Evolutionary conservation across 768 basidiomycete genomes (phyloP).

Genomic region (Pleurotus tuber-regium): DNA sequence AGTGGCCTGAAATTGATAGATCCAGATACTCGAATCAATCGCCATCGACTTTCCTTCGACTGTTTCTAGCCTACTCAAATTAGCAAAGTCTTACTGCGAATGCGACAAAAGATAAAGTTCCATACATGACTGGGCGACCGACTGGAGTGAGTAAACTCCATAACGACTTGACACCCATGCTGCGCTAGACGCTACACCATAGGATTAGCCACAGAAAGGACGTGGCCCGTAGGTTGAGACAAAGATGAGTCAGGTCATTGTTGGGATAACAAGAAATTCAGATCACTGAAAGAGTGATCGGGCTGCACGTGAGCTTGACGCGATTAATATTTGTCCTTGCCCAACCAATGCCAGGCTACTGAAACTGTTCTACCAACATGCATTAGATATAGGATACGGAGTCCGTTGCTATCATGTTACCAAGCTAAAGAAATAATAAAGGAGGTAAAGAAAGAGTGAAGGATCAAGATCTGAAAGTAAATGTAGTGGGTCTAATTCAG

Average conservation of each 20-base stretch:
- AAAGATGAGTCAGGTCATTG: conserved; percentile 1
- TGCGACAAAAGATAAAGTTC: conserved; percentile 11
- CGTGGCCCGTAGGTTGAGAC: neutral
- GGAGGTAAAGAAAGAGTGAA: conserved; percentile 12
- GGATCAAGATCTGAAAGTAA: conserved; percentile 2
- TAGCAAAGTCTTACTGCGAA: conserved; percentile 6
- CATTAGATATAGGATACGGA: neutral
- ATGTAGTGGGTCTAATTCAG: neutral
- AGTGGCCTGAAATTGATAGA: conserved; percentile 99
- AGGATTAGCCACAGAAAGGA: neutral
- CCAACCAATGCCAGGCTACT: too few relatives aligned
- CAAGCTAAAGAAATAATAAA: conserved; percentile 9
- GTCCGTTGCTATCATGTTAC: conserved; percentile 1
- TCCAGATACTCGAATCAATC: conserved; percentile 99
- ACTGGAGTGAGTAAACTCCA: conserved; percentile 94
- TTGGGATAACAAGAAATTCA: too few relatives aligned
- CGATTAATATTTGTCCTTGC: too few relatives aligned
- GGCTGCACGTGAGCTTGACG: too few relatives aligned
- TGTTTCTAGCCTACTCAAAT: conserved; percentile 72
- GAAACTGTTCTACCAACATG: conserved; percentile 8
- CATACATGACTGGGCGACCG: conserved; percentile 88
- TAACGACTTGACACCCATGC: conserved; percentile 95
- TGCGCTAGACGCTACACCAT: neutral
- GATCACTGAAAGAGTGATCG: neutral
- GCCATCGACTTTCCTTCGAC: conserved; percentile 95